These are phyloP conservation scores for Wickerhamomyces hampshirensis DNA, from an alignment of 805 yeast species.

Conservation along the genomic window DNA sequence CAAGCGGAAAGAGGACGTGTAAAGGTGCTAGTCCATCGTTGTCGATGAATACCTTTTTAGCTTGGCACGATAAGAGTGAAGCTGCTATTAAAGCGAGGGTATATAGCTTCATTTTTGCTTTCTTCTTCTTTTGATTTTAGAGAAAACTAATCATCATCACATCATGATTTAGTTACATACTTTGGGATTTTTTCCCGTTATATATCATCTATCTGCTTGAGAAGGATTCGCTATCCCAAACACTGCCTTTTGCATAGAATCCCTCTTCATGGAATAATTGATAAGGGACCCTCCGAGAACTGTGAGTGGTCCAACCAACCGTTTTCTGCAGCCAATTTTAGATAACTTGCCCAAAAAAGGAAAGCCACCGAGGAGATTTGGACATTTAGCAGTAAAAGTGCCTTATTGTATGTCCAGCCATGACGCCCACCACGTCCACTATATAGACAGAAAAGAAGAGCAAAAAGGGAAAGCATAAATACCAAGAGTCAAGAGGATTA, in stretches of 20 bases:
- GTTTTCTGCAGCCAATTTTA: neutral
- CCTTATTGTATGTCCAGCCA: no score
- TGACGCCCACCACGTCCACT: no score
- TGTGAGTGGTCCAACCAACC: no score
- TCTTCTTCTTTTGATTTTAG: neutral
- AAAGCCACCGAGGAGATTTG: neutral
- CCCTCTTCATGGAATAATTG: neutral
- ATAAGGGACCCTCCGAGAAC: neutral
- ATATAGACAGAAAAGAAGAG: no score
- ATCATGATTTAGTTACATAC: no score
- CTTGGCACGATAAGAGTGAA: constrained; percentile 15
- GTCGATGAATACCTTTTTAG: constrained; percentile 36
- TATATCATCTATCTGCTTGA: no score
- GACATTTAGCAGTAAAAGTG: no score
- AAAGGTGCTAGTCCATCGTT: constrained; percentile 37
- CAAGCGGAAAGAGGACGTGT: constrained; percentile 33
- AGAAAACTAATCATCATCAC: no score
- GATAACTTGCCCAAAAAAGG: neutral
- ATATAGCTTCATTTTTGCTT: constrained; percentile 10
- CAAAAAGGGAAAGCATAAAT: no score
- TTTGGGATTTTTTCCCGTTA: neutral
- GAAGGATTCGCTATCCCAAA: no score
- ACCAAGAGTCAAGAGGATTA: no score
- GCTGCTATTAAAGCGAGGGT: constrained; percentile 13
- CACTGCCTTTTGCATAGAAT: no score